Evolutionary conservation across 2,329 filamentous ascomycete genomes (phyloP).

Genomic region (Colletotrichum agaves): DNA sequence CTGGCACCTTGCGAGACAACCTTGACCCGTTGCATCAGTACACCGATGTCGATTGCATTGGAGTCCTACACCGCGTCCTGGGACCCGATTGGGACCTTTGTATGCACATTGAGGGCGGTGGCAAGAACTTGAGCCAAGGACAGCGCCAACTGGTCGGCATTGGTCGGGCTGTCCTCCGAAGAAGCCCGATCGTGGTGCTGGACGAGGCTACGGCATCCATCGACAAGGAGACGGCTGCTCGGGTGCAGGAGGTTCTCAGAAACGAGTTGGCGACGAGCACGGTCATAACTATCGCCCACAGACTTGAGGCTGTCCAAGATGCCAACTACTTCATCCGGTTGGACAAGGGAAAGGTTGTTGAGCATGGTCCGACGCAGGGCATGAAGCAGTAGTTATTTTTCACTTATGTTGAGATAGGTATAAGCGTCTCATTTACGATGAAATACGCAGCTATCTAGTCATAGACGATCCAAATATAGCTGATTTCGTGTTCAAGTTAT

Average conservation of each 20-base stretch:
- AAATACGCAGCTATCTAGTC: too few species aligned
- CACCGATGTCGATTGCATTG: slow-evolving; percentile 61
- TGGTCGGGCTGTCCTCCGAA: slow-evolving; percentile 67
- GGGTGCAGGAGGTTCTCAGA: slow-evolving; percentile 67
- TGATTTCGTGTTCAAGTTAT: too few species aligned
- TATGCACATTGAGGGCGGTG: slow-evolving; percentile 67
- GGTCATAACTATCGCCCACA: slow-evolving; percentile 74
- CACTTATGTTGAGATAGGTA: neutral
- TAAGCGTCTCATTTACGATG: neutral
- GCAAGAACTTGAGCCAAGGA: slow-evolving; percentile 71
- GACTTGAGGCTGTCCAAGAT: slow-evolving; percentile 70
- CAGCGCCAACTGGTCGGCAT: slow-evolving; percentile 72
- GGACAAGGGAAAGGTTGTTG: slow-evolving; percentile 62
- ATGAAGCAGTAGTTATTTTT: neutral
- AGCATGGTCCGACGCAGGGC: slow-evolving; percentile 54
- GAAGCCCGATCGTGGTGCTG: slow-evolving; percentile 70
- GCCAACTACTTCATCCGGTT: slow-evolving; percentile 66
- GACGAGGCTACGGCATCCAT: slow-evolving; percentile 74
- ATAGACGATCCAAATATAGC: too few species aligned
- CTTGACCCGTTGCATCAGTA: slow-evolving; percentile 74
- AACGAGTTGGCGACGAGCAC: slow-evolving; percentile 66
- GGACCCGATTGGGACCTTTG: slow-evolving; percentile 58
- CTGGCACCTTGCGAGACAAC: slow-evolving; percentile 69
- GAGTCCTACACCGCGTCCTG: slow-evolving; percentile 69
- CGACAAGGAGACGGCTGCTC: slow-evolving; percentile 66